phyloP scores from a whole-genome alignment of 1,284 basidiomycete species.

The Malassezia slooffiae region DNA sequence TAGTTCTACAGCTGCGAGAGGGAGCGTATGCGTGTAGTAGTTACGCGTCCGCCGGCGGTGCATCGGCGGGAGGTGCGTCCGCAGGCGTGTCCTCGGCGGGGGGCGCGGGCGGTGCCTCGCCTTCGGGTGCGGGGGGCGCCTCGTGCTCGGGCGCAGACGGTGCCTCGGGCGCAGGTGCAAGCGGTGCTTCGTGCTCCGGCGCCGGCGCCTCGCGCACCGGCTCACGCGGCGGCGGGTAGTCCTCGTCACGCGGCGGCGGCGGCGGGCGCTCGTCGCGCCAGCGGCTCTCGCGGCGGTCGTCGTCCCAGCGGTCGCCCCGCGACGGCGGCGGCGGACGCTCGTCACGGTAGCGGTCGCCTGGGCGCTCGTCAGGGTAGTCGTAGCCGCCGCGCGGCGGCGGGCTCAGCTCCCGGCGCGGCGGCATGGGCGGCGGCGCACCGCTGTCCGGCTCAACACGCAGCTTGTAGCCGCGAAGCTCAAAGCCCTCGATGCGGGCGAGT shows the following conservation, averaged over 20 bases:
- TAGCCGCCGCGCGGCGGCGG: constrained; percentile 5
- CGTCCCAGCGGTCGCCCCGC: constrained; percentile 1
- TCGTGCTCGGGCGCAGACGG: not conserved
- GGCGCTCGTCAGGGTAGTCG: no score
- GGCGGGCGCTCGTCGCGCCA: constrained; percentile 13
- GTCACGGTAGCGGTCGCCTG: not conserved
- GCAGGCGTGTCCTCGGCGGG: no score
- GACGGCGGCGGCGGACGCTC: not conserved
- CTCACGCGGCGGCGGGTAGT: not conserved
- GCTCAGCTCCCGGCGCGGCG: constrained; percentile 27
- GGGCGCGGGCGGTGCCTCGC: not conserved
- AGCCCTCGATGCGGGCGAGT: constrained; percentile 41
- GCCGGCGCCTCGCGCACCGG: not conserved
- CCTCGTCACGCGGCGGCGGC: constrained; percentile 6
- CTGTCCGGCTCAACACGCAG: constrained; percentile 39
- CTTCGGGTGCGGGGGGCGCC: not conserved
- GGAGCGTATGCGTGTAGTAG: no score
- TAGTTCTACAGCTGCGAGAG: no score
- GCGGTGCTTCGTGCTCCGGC: not conserved
- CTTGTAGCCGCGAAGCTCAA: constrained; percentile 39
- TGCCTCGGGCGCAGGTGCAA: not conserved
- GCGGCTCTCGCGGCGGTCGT: not conserved
- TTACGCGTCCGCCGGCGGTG: no score
- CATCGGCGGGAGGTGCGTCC: no score
- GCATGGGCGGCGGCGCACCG: constrained; percentile 9